Evolutionary conservation across 352 stramenopile genomes (phyloP).

Genomic region (Phytopythium oedochilum): DNA sequence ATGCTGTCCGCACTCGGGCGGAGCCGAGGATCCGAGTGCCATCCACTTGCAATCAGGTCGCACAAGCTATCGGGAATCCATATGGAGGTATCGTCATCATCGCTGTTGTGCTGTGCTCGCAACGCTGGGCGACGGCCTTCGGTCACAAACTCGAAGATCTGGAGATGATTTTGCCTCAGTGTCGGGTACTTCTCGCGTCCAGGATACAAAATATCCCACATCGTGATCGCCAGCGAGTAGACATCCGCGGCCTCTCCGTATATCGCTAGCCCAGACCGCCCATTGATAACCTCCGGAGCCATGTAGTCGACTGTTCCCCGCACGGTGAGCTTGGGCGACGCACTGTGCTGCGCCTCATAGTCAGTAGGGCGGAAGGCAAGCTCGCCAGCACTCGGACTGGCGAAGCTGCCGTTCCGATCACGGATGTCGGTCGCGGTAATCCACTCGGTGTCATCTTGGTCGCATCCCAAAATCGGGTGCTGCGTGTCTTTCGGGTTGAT

Average conservation of each 20-base stretch:
- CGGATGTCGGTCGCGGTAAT: background rate
- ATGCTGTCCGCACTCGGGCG: constrained; percentile 28
- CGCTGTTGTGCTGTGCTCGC: background rate
- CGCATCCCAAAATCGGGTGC: background rate
- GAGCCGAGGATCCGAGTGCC: constrained; percentile 19
- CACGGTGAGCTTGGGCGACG: constrained; percentile 15
- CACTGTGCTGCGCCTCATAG: constrained; percentile 1
- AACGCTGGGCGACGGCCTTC: constrained; percentile 28
- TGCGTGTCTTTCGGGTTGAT: background rate
- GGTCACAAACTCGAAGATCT: constrained; percentile 38
- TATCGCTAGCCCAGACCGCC: constrained; percentile 12
- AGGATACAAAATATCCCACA: constrained; percentile 61
- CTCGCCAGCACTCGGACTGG: background rate
- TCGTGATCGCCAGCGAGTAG: constrained; percentile 52
- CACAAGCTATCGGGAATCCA: constrained; percentile 9
- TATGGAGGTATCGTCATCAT: background rate
- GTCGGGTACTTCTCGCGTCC: constrained; percentile 26
- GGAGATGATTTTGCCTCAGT: constrained; percentile 21
- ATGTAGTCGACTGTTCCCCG: constrained; percentile 46
- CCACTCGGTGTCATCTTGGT: constrained; percentile 1
- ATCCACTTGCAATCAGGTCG: constrained; percentile 23
- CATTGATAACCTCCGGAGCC: constrained; percentile 50
- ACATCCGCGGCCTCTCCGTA: constrained; percentile 49
- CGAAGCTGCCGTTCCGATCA: background rate
- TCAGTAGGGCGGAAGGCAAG: background rate